Evolutionary conservation across 257 asterid genomes (phyloP), one percentile per base, ranked within the genome.

Genomic region (Solanum megistacrolobum): DNA sequence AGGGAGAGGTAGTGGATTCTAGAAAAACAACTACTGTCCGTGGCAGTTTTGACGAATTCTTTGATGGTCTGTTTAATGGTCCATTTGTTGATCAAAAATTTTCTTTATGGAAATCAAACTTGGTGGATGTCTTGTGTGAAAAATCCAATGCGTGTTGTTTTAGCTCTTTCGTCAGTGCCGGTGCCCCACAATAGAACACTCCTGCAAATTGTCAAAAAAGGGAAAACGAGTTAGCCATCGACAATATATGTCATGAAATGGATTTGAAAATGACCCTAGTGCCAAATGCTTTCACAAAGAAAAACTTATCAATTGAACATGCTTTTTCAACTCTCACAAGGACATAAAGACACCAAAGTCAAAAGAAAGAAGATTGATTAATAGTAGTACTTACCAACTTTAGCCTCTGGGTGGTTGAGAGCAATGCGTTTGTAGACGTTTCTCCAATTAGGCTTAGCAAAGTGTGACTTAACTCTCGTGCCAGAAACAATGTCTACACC

Each of bases 111-210:
- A 96, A 96, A 68, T 95, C 98, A 87, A 96, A 96, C 90, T 91
- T 95, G 91, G 99, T 94, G 85, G 94, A 84, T 84, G 98, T 93
- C 84, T 89, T 94, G 91, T 91, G 98, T 27, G 98, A 89, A 84
- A 96, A 95, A 89, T 95, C 96, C 83, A 87, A 92, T 21, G 99
- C 97, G 43, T 95, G 92, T 48, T 93, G 92, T 88, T 87, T 92
- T 39, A 96, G 84, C 58, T 94, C 97, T 29, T 92, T 91, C 87
- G 94, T 93, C 1, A 92, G 98, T 90, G 96, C 92, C 58, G 99
- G 98, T 68, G 97, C 98, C 89, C 99, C 99, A 91, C 99, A 96
- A 83, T 96, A 96, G 89, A 96, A 96, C 81, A 96, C 99, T 55
- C 99, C 99, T 95, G 97, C 90, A 90, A 75, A 41, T 65, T 12